These are phyloP conservation scores for Podospora tetraspora DNA, from an alignment of 495 filamentous ascomycete species.

Conservation along the genomic window DNA sequence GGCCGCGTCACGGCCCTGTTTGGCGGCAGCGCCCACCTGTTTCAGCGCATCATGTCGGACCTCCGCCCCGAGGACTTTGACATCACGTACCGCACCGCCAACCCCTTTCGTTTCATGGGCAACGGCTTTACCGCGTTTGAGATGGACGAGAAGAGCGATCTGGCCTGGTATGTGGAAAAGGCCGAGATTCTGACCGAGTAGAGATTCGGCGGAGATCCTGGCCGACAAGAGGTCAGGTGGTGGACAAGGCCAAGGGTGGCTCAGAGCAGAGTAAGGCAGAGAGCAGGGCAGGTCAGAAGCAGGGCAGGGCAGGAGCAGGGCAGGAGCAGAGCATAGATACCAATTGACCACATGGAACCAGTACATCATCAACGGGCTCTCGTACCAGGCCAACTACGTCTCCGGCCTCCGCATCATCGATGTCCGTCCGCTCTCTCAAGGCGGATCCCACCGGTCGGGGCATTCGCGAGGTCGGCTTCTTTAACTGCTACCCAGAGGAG, in stretches of 20 bases:
- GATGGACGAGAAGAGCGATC: conserved; percentile 27
- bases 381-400: conserved; percentile 57
- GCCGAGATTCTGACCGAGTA: conserved; percentile 3
- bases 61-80: conserved; percentile 50
- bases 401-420: conserved; percentile 54
- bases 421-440: conserved; percentile 46
- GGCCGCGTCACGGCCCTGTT: conserved; percentile 45
- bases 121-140: conserved; percentile 40
- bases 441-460: conserved; percentile 45
- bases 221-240: no score
- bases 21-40: conserved; percentile 45
- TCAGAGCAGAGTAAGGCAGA: no score
- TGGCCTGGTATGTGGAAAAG: conserved; percentile 26
- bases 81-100: conserved; percentile 38
- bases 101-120: conserved; percentile 48
- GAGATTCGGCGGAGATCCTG: no score
- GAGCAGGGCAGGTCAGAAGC: no score
- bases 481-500: conserved; percentile 57
- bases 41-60: conserved; percentile 45
- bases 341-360: conserved; percentile 36
- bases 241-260: no score
- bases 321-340: no score
- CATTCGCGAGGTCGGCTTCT: conserved; percentile 51
- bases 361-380: conserved; percentile 46
- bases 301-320: no score